A percentile compares a stretch with the other conserved stretches of the same genome.
Conservation (phyloP, 2,329 filamentous ascomycete genomes). For the Talaromyces islandicus region DNA sequence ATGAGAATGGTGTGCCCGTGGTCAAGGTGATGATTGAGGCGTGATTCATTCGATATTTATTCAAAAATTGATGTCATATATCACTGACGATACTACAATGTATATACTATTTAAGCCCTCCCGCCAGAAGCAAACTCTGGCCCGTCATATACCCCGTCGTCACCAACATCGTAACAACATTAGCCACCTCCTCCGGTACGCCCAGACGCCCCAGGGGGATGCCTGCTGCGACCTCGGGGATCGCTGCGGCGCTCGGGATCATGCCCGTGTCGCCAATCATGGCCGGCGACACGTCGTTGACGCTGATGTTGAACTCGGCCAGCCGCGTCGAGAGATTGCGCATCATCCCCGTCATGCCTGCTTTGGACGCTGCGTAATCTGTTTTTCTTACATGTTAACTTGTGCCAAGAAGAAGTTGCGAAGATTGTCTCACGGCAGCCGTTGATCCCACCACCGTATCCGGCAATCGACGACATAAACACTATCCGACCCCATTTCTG, state of each 20-base stretch:
- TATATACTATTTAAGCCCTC: constrained; percentile 24
- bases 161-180: constrained; percentile 55
- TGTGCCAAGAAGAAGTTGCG: background rate
- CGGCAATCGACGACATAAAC: constrained; percentile 59
- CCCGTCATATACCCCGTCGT: constrained; percentile 57
- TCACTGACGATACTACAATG: background rate
- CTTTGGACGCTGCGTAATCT: constrained; percentile 55
- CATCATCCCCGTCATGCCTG: constrained; percentile 59
- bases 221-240: constrained; percentile 53
- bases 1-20: constrained; percentile 47
- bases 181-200: constrained; percentile 54
- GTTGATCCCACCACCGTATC: constrained; percentile 58
- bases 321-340: constrained; percentile 57
- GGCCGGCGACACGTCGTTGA: constrained; percentile 63
- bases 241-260: constrained; percentile 54
- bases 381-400: background rate
- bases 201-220: constrained; percentile 57
- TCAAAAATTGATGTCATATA: background rate
- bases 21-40: constrained; percentile 47
- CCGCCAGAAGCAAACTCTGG: constrained; percentile 47
- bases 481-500: constrained; percentile 59
- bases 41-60: constrained; percentile 2
- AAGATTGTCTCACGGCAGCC: constrained; percentile 42
- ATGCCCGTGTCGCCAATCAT: constrained; percentile 63
- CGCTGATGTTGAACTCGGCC: constrained; percentile 56